Conservation (phyloP, 768 basidiomycete species). For the Guyanaporus albipodus region DNA sequence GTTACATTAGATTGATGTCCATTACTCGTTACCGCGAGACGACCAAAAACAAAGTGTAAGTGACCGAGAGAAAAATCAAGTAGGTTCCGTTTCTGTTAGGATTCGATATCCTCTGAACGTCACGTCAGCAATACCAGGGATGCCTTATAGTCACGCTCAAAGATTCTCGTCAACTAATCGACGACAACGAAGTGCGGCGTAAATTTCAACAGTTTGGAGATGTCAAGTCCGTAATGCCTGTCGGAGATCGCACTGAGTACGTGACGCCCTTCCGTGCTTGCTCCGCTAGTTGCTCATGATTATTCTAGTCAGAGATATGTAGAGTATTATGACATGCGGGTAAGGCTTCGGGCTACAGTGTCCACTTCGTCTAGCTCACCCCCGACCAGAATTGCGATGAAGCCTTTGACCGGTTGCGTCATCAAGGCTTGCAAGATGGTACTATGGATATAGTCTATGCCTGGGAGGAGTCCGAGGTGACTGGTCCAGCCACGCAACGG, state of each 20-base stretch:
- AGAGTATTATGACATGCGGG: slow-evolving; percentile 91
- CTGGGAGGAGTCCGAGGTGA: slow-evolving; percentile 68
- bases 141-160: slow-evolving; percentile 75
- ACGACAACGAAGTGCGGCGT: slow-evolving; percentile 80
- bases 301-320: slow-evolving; percentile 74
- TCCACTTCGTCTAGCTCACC: slow-evolving; percentile 8
- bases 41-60: slow-evolving; percentile 62
- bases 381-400: slow-evolving; percentile 62
- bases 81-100: slow-evolving; percentile 27
- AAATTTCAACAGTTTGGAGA: slow-evolving; percentile 90
- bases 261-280: slow-evolving; percentile 10
- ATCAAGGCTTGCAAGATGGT: slow-evolving; percentile 78
- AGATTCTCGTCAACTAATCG: slow-evolving; percentile 67
- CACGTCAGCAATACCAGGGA: slow-evolving; percentile 69
- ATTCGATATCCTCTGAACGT: slow-evolving; percentile 7
- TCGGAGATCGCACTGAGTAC: slow-evolving; percentile 61
- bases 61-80: slow-evolving; percentile 79
- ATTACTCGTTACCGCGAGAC: slow-evolving; percentile 92
- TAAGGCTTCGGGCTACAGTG: slow-evolving; percentile 31
- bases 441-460: slow-evolving; percentile 84
- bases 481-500: slow-evolving; percentile 45
- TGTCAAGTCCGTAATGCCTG: slow-evolving; percentile 72
- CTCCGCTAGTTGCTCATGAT: slow-evolving; percentile 2
- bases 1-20: slow-evolving; percentile 86
- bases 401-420: slow-evolving; percentile 75